Base-by-base conservation (phyloP, 257 asterid species). In the Thymus mandschuricus region DNA sequence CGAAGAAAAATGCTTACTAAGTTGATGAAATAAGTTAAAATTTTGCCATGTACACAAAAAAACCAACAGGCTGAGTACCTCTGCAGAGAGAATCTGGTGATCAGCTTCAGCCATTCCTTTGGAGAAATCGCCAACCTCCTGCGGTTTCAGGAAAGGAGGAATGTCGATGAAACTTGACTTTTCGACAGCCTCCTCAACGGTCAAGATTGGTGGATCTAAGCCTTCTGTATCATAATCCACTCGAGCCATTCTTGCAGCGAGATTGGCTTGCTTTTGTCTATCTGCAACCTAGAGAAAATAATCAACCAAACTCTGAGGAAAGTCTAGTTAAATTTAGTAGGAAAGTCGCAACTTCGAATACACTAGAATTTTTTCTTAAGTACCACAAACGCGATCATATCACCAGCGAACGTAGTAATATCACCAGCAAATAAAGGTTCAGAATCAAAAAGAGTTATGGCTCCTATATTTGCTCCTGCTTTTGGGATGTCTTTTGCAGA, bases 61-160 rank as follows among this genome's bases (percentile, higher is more conserved):
- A 43, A 43, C 2, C 13, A 49, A 49, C 28, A 13, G 55, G 6
- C 7, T 10, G 6, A 49, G 57, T 81, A 90, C 96, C 92, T 88
- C 86, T 10, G 88, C 76, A 43, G 87, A 77, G 54, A 83, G 78
- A 79, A 90, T 86, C 73, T 75, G 82, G 79, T 86, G 82, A 71
- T 90, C 90, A 55, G 97, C 91, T 79, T 88, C 90, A 74, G 83
- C 91, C 97, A 90, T 88, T 78, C 96, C 93, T 82, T 90, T 76
- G 0, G 85, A 70, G 75, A 84, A 86, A 81, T 90, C 88, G 30
- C 97, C 97, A 66, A 90, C 82, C 55, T 71, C 66, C 45, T 67
- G 29, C 3, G 97, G 93, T 41, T 51, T 15, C 34, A 82, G 11
- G 6, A 0, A 57, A 55, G 88, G 78, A 41, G 93, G 93, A 68